These are phyloP conservation scores for Umbilicaria muhlenbergii DNA, from an alignment of 495 filamentous ascomycete species.

Conservation along the genomic window DNA sequence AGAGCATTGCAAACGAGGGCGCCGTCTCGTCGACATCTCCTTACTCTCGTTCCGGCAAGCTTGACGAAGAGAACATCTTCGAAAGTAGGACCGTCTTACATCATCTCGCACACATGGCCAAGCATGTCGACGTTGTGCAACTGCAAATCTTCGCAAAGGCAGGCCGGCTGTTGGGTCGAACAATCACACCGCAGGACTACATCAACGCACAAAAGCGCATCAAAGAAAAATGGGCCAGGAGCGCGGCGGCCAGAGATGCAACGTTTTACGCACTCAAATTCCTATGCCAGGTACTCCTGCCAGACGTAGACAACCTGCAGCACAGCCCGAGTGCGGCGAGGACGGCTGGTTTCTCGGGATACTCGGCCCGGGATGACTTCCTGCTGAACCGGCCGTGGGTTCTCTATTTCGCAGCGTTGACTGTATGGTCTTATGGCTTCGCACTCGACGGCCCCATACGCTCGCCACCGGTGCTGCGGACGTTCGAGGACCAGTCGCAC, in stretches of 20 bases:
- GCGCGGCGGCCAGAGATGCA: conserved; percentile 80
- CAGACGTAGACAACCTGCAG: conserved; percentile 25
- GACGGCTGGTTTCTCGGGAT: conserved; percentile 22
- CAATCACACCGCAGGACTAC: conserved; percentile 70
- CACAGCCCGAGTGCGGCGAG: conserved; percentile 16
- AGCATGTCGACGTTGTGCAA: conserved; percentile 95
- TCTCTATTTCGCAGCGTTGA: conserved; percentile 82
- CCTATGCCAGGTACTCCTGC: conserved; percentile 60
- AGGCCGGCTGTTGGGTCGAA: conserved; percentile 66
- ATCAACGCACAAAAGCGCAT: conserved; percentile 67
- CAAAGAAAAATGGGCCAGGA: conserved; percentile 81
- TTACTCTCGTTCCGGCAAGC: conserved; percentile 19
- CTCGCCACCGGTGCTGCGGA: conserved; percentile 32
- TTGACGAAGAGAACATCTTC: conserved; percentile 64
- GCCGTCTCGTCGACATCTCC: conserved; percentile 20
- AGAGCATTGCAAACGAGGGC: conserved; percentile 43
- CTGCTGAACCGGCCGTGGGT: conserved; percentile 92
- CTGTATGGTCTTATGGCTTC: conserved; percentile 91
- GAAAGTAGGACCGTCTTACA: conserved; percentile 81
- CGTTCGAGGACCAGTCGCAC: conserved; percentile 45
- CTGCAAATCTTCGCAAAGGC: conserved; percentile 92
- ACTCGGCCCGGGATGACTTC: conserved; percentile 78
- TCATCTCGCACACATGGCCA: conserved; percentile 91
- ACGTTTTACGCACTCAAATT: conserved; percentile 89
- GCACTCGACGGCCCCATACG: conserved; percentile 70